These are phyloP conservation scores for Onygenales sp. DNA, from an alignment of 2,329 filamentous ascomycete genomes.

Conservation along the genomic window DNA sequence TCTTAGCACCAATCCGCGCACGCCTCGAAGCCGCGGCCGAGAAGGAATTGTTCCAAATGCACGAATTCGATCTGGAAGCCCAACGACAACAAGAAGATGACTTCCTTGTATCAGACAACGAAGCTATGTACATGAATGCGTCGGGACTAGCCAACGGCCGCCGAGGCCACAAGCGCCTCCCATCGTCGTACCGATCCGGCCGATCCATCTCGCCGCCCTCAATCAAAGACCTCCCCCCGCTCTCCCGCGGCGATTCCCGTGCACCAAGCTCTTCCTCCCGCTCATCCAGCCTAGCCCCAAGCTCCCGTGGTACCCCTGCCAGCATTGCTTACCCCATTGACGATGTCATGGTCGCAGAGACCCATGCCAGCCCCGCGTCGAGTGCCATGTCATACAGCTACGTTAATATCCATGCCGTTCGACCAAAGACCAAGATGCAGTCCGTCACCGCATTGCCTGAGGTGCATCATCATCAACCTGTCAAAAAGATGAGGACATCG, in stretches of 20 bases:
- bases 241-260: constrained; percentile 32
- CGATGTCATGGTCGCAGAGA: constrained; percentile 27
- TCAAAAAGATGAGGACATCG: constrained; percentile 32
- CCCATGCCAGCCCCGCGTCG: constrained; percentile 22
- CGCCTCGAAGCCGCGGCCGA: constrained; percentile 7
- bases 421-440: constrained; percentile 23
- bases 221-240: constrained; percentile 32
- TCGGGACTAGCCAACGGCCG: constrained; percentile 20
- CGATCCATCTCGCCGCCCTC: constrained; percentile 36
- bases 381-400: constrained; percentile 26
- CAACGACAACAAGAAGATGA: neutral
- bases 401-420: constrained; percentile 21
- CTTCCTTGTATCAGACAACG: constrained; percentile 8
- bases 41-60: constrained; percentile 1
- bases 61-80: neutral
- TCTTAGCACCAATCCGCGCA: constrained; percentile 74
- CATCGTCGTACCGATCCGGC: constrained; percentile 26
- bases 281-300: constrained; percentile 35
- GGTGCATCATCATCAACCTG: constrained; percentile 27
- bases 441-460: constrained; percentile 15
- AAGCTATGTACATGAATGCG: neutral
- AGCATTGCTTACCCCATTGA: constrained; percentile 28
- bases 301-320: constrained; percentile 34
- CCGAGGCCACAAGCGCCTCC: constrained; percentile 27
- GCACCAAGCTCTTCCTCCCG: constrained; percentile 30